Percentiles rank a stretch among this genome's conserved stretches.
Conservation (phyloP, 2,329 filamentous ascomycete genomes). For the Clonostachys rosea region DNA sequence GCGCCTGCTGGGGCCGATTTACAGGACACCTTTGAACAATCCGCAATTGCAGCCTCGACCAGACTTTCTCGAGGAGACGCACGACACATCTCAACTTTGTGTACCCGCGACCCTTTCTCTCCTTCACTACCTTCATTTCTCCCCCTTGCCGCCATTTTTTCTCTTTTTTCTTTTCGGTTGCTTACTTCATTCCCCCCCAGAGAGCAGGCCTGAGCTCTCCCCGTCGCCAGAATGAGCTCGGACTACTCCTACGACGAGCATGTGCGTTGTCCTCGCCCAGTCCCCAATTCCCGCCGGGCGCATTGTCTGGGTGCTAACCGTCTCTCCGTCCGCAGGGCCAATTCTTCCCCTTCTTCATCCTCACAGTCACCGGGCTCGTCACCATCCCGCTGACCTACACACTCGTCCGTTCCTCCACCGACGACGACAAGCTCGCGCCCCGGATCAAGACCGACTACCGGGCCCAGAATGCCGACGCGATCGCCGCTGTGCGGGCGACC, state of each 20-base stretch:
- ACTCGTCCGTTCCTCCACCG: slow-evolving; percentile 71
- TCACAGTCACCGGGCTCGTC: slow-evolving; percentile 82
- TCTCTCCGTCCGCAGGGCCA: slow-evolving; percentile 59
- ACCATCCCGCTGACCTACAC: slow-evolving; percentile 89
- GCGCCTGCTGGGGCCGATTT: not conserved
- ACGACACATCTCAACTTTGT: not conserved
- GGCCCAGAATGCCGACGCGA: slow-evolving; percentile 76
- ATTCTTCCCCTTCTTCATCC: slow-evolving; percentile 98
- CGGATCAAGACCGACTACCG: slow-evolving; percentile 79
- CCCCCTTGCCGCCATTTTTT: slow-evolving; percentile 7
- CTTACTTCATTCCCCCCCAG: not conserved
- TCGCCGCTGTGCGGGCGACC: slow-evolving; percentile 76
- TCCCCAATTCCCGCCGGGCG: not conserved
- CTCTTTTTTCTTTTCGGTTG: slow-evolving; percentile 1
- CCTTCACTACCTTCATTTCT: slow-evolving; percentile 1
- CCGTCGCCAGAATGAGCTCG: slow-evolving; percentile 66
- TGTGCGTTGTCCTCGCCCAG: slow-evolving; percentile 34
- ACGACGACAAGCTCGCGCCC: slow-evolving; percentile 75
- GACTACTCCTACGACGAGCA: slow-evolving; percentile 99
- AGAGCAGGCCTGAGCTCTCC: slow-evolving; percentile 27
- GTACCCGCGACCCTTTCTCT: not conserved
- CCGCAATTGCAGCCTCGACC: not conserved
- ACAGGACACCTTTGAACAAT: slow-evolving; percentile 8
- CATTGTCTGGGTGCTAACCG: not conserved
- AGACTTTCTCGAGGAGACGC: not conserved